Evolutionary conservation across 805 yeast species (phyloP).

Genomic region (Candida dendrica): DNA sequence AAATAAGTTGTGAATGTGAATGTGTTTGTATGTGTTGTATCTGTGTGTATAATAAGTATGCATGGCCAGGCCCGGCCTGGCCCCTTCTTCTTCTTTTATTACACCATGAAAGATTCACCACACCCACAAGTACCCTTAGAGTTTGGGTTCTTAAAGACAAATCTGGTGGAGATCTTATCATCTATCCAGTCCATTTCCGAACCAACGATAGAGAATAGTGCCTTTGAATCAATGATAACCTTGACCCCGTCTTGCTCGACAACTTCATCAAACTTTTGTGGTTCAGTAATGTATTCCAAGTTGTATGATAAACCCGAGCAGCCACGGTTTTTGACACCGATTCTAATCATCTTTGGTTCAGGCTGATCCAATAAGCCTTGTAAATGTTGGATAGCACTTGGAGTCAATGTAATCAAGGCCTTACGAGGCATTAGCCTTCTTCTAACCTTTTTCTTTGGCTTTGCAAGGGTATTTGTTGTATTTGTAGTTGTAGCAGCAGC

Average conservation of each 20-base stretch:
- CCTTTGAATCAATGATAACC: conserved; percentile 91
- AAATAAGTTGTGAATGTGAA: no score
- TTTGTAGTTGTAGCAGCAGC: conserved; percentile 12
- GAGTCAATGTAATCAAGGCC: conserved; percentile 77
- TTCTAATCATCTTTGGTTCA: conserved; percentile 79
- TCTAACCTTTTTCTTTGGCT: conserved; percentile 35
- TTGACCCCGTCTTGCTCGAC: conserved; percentile 91
- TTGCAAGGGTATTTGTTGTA: conserved; percentile 13
- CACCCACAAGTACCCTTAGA: conserved; percentile 98
- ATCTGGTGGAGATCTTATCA: conserved; percentile 81
- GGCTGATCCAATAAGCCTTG: conserved; percentile 66
- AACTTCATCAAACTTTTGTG: conserved; percentile 93
- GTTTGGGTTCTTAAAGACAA: conserved; percentile 92
- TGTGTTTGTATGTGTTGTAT: no score
- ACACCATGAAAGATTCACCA: conserved; percentile 98
- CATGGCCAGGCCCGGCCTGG: no score
- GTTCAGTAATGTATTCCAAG: conserved; percentile 79
- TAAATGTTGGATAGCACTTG: conserved; percentile 70
- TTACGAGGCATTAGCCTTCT: conserved; percentile 79
- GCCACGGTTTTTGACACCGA: conserved; percentile 94
- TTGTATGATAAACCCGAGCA: conserved; percentile 94
- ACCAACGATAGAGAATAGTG: conserved; percentile 90
- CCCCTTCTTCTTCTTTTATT: conserved; percentile 3
- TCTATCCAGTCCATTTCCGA: conserved; percentile 98
- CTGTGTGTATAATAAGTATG: no score